phyloP scores from a whole-genome alignment of 2,329 filamentous ascomycete genomes.

The Nothomitra cinnamomea region DNA sequence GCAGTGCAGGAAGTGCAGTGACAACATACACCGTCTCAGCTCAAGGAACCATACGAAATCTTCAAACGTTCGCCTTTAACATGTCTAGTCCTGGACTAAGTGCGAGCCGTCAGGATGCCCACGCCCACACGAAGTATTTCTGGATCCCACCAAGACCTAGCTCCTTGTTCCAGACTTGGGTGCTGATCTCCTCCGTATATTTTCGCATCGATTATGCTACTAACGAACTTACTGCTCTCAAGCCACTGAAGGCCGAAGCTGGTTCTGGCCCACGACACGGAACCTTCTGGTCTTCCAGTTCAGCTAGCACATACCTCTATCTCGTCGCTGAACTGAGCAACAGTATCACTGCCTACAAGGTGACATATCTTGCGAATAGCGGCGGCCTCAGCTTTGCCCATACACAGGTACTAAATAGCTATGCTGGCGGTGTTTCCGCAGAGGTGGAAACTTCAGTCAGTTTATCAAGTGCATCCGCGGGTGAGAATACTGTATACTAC shows the following conservation, averaged over 20 bases:
- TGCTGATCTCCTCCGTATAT: constrained; percentile 43
- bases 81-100: constrained; percentile 21
- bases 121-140: constrained; percentile 46
- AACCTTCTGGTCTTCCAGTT: constrained; percentile 29
- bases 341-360: constrained; percentile 33
- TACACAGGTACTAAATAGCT: constrained; percentile 30
- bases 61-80: constrained; percentile 27
- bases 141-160: constrained; percentile 48
- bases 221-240: constrained; percentile 27
- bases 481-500: neutral
- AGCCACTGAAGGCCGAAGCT: constrained; percentile 26
- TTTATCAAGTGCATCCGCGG: neutral
- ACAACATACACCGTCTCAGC: constrained; percentile 16
- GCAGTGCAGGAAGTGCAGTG: constrained; percentile 19
- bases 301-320: constrained; percentile 30
- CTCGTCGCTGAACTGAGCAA: constrained; percentile 41
- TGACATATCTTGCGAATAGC: constrained; percentile 23
- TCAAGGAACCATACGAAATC: constrained; percentile 4
- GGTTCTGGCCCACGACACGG: constrained; percentile 50
- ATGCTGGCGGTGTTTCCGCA: constrained; percentile 29
- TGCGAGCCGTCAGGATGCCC: constrained; percentile 35
- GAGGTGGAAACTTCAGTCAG: constrained; percentile 30
- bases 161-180: constrained; percentile 50
- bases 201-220: constrained; percentile 29
- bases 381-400: constrained; percentile 32